Percentiles rank a stretch among this genome's conserved stretches.
Evolutionary conservation across 2,329 filamentous ascomycete genomes (phyloP).

Genomic region (Magnaporthiopsis incrustans): DNA sequence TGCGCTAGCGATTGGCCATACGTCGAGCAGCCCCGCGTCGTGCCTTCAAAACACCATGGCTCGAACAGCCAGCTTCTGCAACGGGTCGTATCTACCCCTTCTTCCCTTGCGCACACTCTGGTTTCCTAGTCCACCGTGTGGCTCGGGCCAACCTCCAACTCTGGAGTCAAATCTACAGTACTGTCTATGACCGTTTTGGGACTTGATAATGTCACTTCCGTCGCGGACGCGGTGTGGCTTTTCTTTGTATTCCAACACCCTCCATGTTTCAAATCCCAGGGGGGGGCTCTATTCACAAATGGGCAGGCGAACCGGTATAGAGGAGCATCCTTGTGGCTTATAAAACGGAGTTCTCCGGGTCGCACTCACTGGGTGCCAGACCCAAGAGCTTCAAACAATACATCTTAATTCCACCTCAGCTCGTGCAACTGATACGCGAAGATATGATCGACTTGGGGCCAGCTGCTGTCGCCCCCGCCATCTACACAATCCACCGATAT

Average conservation of each 20-base stretch:
- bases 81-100: not conserved
- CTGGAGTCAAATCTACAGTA: not conserved
- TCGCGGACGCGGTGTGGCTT: not conserved
- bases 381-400: not conserved
- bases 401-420: not conserved
- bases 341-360: not conserved
- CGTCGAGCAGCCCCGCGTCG: not conserved
- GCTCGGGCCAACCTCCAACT: not conserved
- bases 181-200: not conserved
- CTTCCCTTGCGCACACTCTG: not conserved
- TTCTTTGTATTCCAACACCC: not conserved
- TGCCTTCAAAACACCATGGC: not conserved
- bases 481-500: no score
- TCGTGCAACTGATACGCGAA: not conserved
- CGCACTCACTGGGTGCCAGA: not conserved
- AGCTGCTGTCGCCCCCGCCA: no score
- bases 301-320: not conserved
- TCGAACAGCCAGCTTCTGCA: not conserved
- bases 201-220: not conserved
- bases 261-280: not conserved
- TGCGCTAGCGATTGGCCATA: constrained; percentile 16
- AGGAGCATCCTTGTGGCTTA: not conserved
- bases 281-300: not conserved
- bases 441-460: no score
- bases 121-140: not conserved